These are phyloP conservation scores for Effrenium voratum DNA, from an alignment of 73 alveolate species.

Conservation along the genomic window DNA sequence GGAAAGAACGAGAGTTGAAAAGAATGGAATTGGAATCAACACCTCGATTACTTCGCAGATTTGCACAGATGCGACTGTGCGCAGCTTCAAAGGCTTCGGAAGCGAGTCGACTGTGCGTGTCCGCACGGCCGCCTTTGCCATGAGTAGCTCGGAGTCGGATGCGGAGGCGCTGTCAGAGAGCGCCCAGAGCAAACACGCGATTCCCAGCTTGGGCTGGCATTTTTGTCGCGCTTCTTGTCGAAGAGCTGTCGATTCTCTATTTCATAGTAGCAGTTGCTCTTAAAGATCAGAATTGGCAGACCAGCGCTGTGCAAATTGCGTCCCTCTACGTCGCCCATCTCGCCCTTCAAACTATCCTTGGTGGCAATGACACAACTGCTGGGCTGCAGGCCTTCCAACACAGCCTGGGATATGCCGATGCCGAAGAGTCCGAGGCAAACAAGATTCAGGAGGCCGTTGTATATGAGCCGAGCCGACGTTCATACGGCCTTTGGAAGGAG, in stretches of 20 bases:
- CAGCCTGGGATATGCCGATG: neutral
- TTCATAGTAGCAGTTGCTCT: neutral
- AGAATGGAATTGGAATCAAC: too few relatives aligned
- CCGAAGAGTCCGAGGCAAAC: too few relatives aligned
- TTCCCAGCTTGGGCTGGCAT: neutral
- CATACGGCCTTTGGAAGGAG: too few relatives aligned
- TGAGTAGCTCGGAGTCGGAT: constrained; percentile 46
- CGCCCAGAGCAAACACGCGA: constrained; percentile 11
- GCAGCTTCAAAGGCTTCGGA: too few relatives aligned
- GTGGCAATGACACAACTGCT: too few relatives aligned
- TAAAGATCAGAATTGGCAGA: neutral
- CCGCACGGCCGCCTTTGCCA: neutral
- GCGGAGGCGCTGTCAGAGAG: constrained; percentile 19
- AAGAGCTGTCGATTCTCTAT: neutral
- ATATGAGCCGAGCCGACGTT: too few relatives aligned
- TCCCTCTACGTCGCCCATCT: neutral
- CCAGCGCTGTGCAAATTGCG: neutral
- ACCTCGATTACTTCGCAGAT: too few relatives aligned
- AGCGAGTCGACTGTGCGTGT: too few relatives aligned
- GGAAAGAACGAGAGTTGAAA: too few relatives aligned
- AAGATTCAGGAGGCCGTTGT: too few relatives aligned
- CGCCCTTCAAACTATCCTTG: neutral
- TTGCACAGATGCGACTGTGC: too few relatives aligned
- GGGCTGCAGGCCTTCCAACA: constrained; percentile 11
- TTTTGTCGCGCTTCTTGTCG: neutral